A percentile compares a stretch with the other conserved stretches of the same genome.
phyloP scores from a whole-genome alignment of 2,329 filamentous ascomycete species.

The Curvularia verruculosa region DNA sequence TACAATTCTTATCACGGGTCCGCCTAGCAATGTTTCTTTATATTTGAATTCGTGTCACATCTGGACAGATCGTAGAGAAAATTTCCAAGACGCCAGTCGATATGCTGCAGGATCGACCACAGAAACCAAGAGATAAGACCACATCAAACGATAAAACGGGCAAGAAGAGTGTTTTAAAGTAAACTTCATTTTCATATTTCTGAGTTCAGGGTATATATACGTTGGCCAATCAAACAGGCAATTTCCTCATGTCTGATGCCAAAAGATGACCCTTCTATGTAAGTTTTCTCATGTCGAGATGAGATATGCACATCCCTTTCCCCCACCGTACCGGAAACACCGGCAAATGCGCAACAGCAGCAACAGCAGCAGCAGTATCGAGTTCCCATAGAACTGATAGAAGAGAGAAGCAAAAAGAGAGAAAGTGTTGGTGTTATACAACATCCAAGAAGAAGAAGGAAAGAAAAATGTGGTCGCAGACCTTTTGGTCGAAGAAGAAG shows the following conservation, averaged over 20 bases:
- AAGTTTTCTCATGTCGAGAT: background rate
- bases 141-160: too few relatives aligned
- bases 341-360: background rate
- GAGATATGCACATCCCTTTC: background rate
- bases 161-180: background rate
- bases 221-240: background rate
- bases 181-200: background rate
- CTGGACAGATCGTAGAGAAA: too few relatives aligned
- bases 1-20: too few relatives aligned
- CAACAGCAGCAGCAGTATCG: background rate
- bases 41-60: too few relatives aligned
- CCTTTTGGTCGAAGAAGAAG: slow-evolving; percentile 14
- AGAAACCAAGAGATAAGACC: too few relatives aligned
- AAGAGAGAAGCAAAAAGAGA: slow-evolving; percentile 5
- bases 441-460: slow-evolving; percentile 1
- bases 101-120: too few relatives aligned
- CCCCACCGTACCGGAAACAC: background rate
- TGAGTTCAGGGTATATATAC: background rate
- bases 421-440: slow-evolving; percentile 9
- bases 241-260: background rate
- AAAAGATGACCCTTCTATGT: background rate
- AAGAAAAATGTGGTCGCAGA: slow-evolving; percentile 15
- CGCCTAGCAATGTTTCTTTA: too few relatives aligned
- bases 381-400: background rate
- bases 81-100: too few relatives aligned